Conservation (phyloP, 345 rosid genomes). For the Conringia planisiliqua region DNA sequence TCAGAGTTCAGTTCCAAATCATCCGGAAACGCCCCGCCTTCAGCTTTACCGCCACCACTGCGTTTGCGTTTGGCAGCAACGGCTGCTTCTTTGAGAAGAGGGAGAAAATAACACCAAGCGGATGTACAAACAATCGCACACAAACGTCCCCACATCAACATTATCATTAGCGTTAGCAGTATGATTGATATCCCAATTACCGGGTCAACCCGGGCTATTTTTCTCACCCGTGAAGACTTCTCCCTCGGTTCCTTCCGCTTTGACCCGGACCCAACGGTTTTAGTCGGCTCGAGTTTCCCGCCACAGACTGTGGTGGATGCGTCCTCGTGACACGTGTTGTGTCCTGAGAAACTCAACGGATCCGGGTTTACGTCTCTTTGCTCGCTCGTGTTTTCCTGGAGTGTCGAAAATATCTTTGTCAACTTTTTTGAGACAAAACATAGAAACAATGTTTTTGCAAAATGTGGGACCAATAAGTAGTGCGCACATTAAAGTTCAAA, state of each 20-base stretch:
- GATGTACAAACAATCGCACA: conserved; percentile 63
- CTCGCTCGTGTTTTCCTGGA: neutral
- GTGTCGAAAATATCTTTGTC: neutral
- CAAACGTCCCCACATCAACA: conserved; percentile 56
- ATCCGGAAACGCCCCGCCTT: neutral
- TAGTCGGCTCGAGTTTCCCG: conserved; percentile 17
- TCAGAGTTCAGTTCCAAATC: conserved; percentile 41
- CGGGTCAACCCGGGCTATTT: conserved; percentile 33
- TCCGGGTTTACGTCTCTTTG: conserved; percentile 25
- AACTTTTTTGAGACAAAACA: neutral
- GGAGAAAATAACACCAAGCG: conserved; percentile 52
- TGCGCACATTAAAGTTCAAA: too few species aligned
- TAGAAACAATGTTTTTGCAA: neutral
- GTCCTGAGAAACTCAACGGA: conserved; percentile 6
- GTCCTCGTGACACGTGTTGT: conserved; percentile 1
- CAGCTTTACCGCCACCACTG: neutral
- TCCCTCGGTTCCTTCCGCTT: neutral
- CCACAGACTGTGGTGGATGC: conserved; percentile 31
- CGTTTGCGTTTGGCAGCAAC: conserved; percentile 8
- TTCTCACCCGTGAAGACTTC: conserved; percentile 2
- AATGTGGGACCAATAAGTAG: too few species aligned
- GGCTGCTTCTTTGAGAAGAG: conserved; percentile 29
- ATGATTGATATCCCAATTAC: conserved; percentile 52
- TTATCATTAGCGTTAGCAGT: conserved; percentile 48
- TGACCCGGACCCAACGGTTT: neutral